Conservation (phyloP, 169 alveolate genomes). For the Neospora caninum region DNA sequence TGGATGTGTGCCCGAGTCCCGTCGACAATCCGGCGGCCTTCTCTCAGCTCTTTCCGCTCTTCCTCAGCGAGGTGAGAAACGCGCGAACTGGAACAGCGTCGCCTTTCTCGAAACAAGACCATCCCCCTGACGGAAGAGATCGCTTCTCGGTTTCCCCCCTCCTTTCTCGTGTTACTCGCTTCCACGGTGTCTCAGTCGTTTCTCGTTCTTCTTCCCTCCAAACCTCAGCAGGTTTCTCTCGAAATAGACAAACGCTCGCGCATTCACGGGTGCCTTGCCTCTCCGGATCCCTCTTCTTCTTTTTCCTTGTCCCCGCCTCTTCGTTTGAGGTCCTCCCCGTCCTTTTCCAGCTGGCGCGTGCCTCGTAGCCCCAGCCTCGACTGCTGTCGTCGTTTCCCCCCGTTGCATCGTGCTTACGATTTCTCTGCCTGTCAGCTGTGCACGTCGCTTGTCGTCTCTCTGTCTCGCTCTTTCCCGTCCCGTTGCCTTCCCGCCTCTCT, state of each 20-base stretch:
- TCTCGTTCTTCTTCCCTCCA: neutral
- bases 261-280: neutral
- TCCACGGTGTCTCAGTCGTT: too few species aligned
- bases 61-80: neutral
- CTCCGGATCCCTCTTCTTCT: neutral
- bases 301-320: neutral
- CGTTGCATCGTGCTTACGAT: too few species aligned
- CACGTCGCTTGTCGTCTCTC: too few species aligned
- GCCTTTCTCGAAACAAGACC: too few species aligned
- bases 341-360: neutral
- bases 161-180: too few species aligned
- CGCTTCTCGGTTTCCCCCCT: too few species aligned
- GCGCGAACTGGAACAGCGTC: too few species aligned
- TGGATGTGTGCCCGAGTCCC: neutral
- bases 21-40: neutral
- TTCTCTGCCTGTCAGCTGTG: too few species aligned
- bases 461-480: neutral
- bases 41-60: neutral
- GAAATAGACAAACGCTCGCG: neutral
- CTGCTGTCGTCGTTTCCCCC: too few species aligned
- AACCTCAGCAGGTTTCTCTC: neutral
- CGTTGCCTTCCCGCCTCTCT: neutral
- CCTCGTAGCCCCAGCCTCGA: too few species aligned
- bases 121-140: too few species aligned
- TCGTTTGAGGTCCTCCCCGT: neutral